Conservation (phyloP, 2,329 filamentous ascomycete genomes). For the Pseudopyricularia cyperi region DNA sequence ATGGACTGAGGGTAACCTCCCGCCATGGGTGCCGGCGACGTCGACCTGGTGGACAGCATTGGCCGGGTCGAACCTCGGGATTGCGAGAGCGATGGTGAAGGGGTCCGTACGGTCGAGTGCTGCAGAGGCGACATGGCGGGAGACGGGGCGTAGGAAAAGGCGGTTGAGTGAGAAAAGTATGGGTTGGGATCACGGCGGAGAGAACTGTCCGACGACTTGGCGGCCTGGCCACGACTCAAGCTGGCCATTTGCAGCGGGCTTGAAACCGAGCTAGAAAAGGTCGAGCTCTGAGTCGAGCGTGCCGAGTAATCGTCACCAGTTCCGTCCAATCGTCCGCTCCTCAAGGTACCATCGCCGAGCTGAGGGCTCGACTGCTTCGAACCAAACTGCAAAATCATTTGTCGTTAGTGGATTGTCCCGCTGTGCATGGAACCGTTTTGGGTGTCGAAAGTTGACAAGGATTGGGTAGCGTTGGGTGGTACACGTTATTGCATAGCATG, state of each 20-base stretch:
- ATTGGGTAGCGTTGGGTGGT: background rate
- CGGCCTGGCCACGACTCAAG: conserved; percentile 16
- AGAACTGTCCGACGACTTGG: conserved; percentile 28
- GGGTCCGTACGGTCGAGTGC: background rate
- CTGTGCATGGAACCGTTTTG: background rate
- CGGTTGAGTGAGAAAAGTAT: conserved; percentile 22
- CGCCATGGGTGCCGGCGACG: conserved; percentile 28
- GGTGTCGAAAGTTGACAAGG: background rate
- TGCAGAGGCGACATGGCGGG: background rate
- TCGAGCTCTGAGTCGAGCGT: conserved; percentile 20
- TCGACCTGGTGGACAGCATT: conserved; percentile 17
- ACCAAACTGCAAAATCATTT: conserved; percentile 36
- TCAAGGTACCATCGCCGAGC: conserved; percentile 33
- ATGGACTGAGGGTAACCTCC: conserved; percentile 27
- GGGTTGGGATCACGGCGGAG: conserved; percentile 21
- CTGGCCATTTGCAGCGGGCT: conserved; percentile 21
- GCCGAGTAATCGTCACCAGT: conserved; percentile 20
- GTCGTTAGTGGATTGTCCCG: conserved; percentile 23
- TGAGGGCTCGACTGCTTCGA: conserved; percentile 42
- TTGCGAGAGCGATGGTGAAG: background rate
- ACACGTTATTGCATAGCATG: background rate
- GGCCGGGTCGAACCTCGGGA: background rate
- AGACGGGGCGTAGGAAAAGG: conserved; percentile 7
- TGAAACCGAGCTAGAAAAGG: conserved; percentile 20
- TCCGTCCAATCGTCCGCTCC: conserved; percentile 28